Base-by-base conservation (phyloP, 2,329 filamentous ascomycete species). In the Apiospora malaysiana region DNA sequence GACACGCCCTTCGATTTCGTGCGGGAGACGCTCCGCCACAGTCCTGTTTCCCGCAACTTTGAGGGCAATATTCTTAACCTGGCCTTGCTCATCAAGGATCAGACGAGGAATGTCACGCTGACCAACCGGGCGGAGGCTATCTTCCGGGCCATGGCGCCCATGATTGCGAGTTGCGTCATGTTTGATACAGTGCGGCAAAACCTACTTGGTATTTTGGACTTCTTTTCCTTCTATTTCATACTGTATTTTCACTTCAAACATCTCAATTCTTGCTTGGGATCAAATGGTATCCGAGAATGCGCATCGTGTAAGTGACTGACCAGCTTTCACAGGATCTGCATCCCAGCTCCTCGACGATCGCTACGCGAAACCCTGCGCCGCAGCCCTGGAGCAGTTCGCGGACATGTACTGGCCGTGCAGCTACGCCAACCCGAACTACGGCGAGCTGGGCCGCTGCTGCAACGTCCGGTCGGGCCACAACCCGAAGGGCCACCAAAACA, bases 1-100 rank as follows among this genome's bases (percentile, higher is more conserved):
- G 75, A 77, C 37, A 77, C 76, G n/a, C 78, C 78, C 18, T 80
- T 80, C 25, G 78, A 80, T 68, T 80, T 80, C 65, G 77, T 80
- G 46, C 77, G 77, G 70, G 78, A 80, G 70, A 77, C 78, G 49
- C 77, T 80, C 59, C 74, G 77, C n/a, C 78, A 80, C 45, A 79
- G 75, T 45, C 78, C 78, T 1, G 72, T 74, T 2, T 78, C 78
- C 10, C 75, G 77, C 10, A 79, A 77, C 46, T 80, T 80, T 42
- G 77, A 79, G 70, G 78, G 78, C 1, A 80, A 78, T 56, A 79
- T 79, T 65, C 69, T 80, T 8, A 78, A 73, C 59, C 68, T 80
- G 40, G 77, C 77, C 7, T 59, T 80, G 47, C 70, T 77, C 6
- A 78, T 80, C 67, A 77, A 75, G 65, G 74, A 78, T 3, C 74